Conservation (phyloP, 1,284 basidiomycete species). For the Marasmius tenuissimus region DNA sequence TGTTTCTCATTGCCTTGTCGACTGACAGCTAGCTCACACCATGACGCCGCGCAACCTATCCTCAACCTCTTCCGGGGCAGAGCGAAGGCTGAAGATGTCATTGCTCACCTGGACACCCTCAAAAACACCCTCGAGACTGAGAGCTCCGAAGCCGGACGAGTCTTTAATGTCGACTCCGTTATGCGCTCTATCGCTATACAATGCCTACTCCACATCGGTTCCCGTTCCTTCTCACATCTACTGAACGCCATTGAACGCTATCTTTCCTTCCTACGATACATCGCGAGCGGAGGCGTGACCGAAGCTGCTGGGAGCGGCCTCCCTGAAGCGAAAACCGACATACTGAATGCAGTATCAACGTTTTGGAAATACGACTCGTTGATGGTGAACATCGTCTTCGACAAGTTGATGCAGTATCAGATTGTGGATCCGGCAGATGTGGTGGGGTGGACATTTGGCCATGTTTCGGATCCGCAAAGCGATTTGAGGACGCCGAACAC, state of each 20-base stretch:
- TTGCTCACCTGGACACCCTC: slow-evolving; percentile 73
- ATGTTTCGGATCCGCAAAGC: slow-evolving; percentile 31
- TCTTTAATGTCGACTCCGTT: slow-evolving; percentile 59
- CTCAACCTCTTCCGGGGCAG: slow-evolving; percentile 79
- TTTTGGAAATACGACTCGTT: slow-evolving; percentile 86
- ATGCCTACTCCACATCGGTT: slow-evolving; percentile 87
- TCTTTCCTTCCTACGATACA: slow-evolving; percentile 80
- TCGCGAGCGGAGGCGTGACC: slow-evolving; percentile 51
- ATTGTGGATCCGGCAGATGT: slow-evolving; percentile 95
- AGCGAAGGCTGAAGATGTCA: slow-evolving; percentile 78
- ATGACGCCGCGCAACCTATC: slow-evolving; percentile 80
- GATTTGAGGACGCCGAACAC: slow-evolving; percentile 31
- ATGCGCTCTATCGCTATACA: slow-evolving; percentile 86
- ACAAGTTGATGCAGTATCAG: slow-evolving; percentile 98
- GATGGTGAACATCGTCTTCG: slow-evolving; percentile 89
- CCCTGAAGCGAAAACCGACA: slow-evolving; percentile 64
- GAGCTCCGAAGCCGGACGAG: slow-evolving; percentile 47
- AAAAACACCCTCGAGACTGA: slow-evolving; percentile 65
- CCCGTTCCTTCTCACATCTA: slow-evolving; percentile 96
- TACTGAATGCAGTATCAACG: slow-evolving; percentile 66
- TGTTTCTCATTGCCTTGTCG: slow-evolving; percentile 2
- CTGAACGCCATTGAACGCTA: slow-evolving; percentile 98
- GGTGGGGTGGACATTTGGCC: slow-evolving; percentile 80
- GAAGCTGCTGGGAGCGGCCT: slow-evolving; percentile 40
- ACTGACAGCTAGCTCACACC: slow-evolving; percentile 67